These are phyloP conservation scores for Cymbopogon citratus DNA, from an alignment of 176 grass and related monocot species.

Conservation along the genomic window DNA sequence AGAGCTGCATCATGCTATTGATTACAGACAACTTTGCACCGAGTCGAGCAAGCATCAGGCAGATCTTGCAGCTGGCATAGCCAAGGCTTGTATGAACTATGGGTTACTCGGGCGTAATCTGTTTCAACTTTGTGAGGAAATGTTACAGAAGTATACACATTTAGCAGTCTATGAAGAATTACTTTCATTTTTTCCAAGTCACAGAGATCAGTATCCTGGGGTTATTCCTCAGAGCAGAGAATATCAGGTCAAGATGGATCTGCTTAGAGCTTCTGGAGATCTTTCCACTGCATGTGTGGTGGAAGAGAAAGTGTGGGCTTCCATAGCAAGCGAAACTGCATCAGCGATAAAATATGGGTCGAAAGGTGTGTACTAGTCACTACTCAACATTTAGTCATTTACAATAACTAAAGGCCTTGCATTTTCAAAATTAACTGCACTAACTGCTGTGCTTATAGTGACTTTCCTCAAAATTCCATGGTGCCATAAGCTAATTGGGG, in stretches of 20 bases:
- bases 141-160: conserved; percentile 52
- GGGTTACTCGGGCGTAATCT: conserved; percentile 72
- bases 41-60: conserved; percentile 59
- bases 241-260: conserved; percentile 83
- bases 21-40: conserved; percentile 61
- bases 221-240: conserved; percentile 78
- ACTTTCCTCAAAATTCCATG: not conserved
- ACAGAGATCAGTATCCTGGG: conserved; percentile 36
- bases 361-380: conserved; percentile 48
- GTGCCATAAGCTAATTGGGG: not conserved
- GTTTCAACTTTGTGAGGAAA: conserved; percentile 74
- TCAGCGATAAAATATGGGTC: conserved; percentile 66
- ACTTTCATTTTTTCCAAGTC: conserved; percentile 47
- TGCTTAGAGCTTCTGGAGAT: conserved; percentile 79
- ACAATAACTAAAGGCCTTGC: not conserved
- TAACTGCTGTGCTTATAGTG: conserved; percentile 4
- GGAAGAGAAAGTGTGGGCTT: conserved; percentile 80
- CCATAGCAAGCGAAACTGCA: conserved; percentile 78
- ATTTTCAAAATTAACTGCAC: not conserved
- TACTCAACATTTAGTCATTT: not conserved
- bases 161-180: conserved; percentile 62
- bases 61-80: conserved; percentile 62
- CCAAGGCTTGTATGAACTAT: conserved; percentile 66
- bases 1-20: conserved; percentile 71
- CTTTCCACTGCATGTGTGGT: conserved; percentile 44